Percentiles rank a stretch among this genome's conserved stretches.
Evolutionary conservation across 2,329 filamentous ascomycete genomes (phyloP).

Genomic region (Cercospora sesami): DNA sequence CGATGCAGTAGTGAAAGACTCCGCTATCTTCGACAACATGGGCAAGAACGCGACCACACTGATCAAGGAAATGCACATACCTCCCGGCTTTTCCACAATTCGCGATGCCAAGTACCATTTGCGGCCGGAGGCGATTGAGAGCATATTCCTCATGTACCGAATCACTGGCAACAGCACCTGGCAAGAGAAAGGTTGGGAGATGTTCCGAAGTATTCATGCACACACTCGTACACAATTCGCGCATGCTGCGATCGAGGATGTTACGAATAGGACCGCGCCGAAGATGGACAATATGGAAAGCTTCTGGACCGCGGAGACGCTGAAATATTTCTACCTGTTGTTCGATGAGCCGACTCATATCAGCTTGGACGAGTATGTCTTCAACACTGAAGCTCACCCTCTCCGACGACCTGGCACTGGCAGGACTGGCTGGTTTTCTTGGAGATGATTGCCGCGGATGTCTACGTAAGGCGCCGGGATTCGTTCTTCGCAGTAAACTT

Average conservation of each 20-base stretch:
- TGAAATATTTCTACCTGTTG: constrained; percentile 67
- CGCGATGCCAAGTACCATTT: constrained; percentile 63
- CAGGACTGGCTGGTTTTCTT: constrained; percentile 11
- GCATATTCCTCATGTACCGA: constrained; percentile 74
- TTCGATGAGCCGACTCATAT: constrained; percentile 60
- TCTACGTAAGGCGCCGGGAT: neutral
- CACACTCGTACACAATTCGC: constrained; percentile 63
- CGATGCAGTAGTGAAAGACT: constrained; percentile 42
- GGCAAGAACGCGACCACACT: constrained; percentile 34
- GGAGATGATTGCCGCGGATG: neutral
- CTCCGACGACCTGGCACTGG: constrained; percentile 30
- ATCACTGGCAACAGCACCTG: constrained; percentile 66
- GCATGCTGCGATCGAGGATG: constrained; percentile 66
- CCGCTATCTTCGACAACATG: constrained; percentile 26
- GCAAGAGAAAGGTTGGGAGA: constrained; percentile 70
- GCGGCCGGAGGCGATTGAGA: constrained; percentile 77
- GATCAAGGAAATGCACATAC: constrained; percentile 49
- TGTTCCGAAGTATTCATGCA: constrained; percentile 66
- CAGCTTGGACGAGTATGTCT: constrained; percentile 57
- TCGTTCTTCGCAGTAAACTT: neutral
- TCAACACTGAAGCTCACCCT: constrained; percentile 51
- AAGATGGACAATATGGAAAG: constrained; percentile 68
- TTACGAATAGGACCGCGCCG: constrained; percentile 52
- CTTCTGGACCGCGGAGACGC: constrained; percentile 70
- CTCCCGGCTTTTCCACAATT: constrained; percentile 58